Percentiles rank a stretch among this genome's conserved stretches.
phyloP scores from a whole-genome alignment of 306 rosid genomes.

The Spatholobus suberectus region DNA sequence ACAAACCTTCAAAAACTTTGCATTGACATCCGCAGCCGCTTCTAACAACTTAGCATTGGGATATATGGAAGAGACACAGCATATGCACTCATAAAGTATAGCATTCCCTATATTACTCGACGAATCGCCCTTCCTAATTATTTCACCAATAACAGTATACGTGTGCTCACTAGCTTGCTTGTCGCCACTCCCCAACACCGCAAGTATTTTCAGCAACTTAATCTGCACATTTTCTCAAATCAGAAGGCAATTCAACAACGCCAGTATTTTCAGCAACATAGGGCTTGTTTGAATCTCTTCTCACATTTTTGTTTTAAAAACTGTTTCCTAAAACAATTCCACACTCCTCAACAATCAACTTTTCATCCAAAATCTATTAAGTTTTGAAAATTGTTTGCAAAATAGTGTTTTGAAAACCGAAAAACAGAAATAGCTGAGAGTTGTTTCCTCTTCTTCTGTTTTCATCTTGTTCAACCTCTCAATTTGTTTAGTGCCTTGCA shows the following conservation, averaged over 20 bases:
- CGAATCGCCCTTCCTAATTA: conserved; percentile 82
- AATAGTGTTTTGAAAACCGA: too few relatives aligned
- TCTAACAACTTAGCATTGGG: conserved; percentile 82
- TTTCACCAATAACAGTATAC: conserved; percentile 85
- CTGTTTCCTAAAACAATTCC: too few relatives aligned
- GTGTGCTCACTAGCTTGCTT: conserved; percentile 84
- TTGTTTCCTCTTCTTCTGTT: too few relatives aligned
- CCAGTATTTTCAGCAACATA: too few relatives aligned
- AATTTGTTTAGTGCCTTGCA: too few relatives aligned
- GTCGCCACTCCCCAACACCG: conserved; percentile 86
- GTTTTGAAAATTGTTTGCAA: too few relatives aligned
- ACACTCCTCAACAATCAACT: too few relatives aligned
- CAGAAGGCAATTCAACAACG: conserved; percentile 9
- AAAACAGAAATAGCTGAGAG: too few relatives aligned
- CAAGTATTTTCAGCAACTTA: conserved; percentile 85
- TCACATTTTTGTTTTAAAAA: too few relatives aligned
- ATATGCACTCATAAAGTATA: conserved; percentile 80
- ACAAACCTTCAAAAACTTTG: conserved; percentile 87
- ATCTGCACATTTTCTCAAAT: conserved; percentile 61
- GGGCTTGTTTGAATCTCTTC: too few relatives aligned
- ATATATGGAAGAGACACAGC: conserved; percentile 83
- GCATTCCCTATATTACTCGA: conserved; percentile 92
- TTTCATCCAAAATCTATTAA: too few relatives aligned
- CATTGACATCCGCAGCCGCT: conserved; percentile 80
- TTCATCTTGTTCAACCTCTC: too few relatives aligned